Evolutionary conservation across 1,284 basidiomycete genomes (phyloP).

Genomic region (Puccinia polysora): DNA sequence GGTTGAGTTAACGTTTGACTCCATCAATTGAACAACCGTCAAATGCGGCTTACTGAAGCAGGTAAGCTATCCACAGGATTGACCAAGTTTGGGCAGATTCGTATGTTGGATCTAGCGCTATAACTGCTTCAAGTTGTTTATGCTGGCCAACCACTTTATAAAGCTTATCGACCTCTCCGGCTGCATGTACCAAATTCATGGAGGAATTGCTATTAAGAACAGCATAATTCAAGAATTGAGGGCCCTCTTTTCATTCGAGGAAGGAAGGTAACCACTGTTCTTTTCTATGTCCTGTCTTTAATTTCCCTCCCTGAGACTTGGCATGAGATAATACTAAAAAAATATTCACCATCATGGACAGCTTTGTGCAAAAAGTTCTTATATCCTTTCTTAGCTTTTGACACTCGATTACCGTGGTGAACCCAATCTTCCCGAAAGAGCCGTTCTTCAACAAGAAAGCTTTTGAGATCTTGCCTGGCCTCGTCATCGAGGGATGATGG

Average conservation of each 20-base stretch:
- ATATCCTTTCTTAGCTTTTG: conserved; percentile 24
- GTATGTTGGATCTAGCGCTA: conserved; percentile 21
- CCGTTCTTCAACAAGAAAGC: not conserved
- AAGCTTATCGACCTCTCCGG: conserved; percentile 31
- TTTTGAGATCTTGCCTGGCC: not conserved
- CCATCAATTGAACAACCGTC: not conserved
- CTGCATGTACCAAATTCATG: no score
- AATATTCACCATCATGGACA: conserved; percentile 32
- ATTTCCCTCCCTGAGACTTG: not conserved
- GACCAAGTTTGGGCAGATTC: conserved; percentile 28
- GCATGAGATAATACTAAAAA: not conserved
- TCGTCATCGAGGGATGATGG: conserved; percentile 8
- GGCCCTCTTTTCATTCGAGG: no score
- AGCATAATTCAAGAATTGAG: no score
- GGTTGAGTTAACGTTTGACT: no score
- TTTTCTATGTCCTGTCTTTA: no score
- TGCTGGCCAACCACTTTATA: conserved; percentile 9
- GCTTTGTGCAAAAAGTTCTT: conserved; percentile 19
- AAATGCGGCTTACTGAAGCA: conserved; percentile 21
- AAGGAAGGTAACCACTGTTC: not conserved
- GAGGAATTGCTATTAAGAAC: no score
- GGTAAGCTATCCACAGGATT: conserved; percentile 31
- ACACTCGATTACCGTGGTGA: not conserved
- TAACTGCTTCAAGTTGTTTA: not conserved
- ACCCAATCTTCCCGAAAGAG: conserved; percentile 28